Conservation (phyloP, 768 basidiomycete species). For the Tephrocybe sp. region DNA sequence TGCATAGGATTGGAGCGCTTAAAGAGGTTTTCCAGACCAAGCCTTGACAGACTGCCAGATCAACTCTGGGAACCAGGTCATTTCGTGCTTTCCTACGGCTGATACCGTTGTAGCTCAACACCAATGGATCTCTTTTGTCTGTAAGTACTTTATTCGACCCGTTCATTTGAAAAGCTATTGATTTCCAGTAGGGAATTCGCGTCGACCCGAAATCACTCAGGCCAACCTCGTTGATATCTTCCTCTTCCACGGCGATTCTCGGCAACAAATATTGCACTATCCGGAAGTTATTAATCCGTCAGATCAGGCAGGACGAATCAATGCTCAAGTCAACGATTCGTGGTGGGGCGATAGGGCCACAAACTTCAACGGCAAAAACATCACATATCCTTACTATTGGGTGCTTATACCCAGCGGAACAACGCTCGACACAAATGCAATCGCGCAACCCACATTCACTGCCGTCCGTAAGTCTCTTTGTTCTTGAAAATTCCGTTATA, state of each 20-base stretch:
- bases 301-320: constrained; percentile 52
- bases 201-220: constrained; percentile 63
- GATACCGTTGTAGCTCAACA: constrained; percentile 64
- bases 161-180: constrained; percentile 12
- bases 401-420: constrained; percentile 62
- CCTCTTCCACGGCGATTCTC: constrained; percentile 73
- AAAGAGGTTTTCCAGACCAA: constrained; percentile 24
- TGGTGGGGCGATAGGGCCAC: constrained; percentile 66
- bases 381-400: constrained; percentile 74
- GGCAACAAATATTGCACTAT: constrained; percentile 43
- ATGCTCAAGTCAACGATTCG: constrained; percentile 62
- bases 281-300: constrained; percentile 40
- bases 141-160: constrained; percentile 46
- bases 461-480: constrained; percentile 69
- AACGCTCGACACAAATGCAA: constrained; percentile 54
- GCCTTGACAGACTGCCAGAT: constrained; percentile 52
- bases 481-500: not conserved
- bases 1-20: not conserved
- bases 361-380: constrained; percentile 47
- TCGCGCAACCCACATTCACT: constrained; percentile 69
- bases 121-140: constrained; percentile 74
- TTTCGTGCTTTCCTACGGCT: constrained; percentile 72
- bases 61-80: constrained; percentile 63
- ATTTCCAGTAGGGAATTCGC: constrained; percentile 62
- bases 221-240: constrained; percentile 67